These are phyloP conservation scores for Rhizoclosmatium globosum DNA, from an alignment of 192 early-diverging fungal species.

Conservation along the genomic window DNA sequence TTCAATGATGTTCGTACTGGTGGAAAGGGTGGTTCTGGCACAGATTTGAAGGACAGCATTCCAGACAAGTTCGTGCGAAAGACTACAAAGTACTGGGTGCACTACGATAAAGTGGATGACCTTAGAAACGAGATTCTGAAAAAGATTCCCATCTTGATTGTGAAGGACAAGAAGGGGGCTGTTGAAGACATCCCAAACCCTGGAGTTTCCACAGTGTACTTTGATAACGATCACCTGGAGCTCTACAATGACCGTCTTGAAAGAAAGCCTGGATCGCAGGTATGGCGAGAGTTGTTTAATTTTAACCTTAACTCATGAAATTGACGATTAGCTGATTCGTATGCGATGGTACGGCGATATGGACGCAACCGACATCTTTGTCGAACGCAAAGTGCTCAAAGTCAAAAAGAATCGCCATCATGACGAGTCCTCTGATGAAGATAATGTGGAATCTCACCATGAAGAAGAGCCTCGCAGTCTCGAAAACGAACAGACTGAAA, in stretches of 20 bases:
- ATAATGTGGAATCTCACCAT: not conserved
- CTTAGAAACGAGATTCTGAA: constrained; percentile 35
- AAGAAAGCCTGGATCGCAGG: constrained; percentile 86
- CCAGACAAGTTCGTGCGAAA: constrained; percentile 79
- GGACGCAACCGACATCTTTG: constrained; percentile 84
- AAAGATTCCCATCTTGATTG: constrained; percentile 38
- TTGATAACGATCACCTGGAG: constrained; percentile 90
- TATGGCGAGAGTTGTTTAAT: constrained; percentile 22
- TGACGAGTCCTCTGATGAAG: constrained; percentile 2
- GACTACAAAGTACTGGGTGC: constrained; percentile 96
- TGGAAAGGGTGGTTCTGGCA: constrained; percentile 35
- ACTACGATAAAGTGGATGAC: constrained; percentile 60
- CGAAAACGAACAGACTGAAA: constrained; percentile 67
- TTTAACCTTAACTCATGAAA: not conserved
- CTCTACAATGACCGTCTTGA: constrained; percentile 89
- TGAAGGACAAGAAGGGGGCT: constrained; percentile 30
- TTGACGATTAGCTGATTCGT: constrained; percentile 64
- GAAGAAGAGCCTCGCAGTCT: constrained; percentile 16
- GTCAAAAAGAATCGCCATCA: constrained; percentile 1
- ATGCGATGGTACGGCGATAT: constrained; percentile 95
- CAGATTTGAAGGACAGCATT: constrained; percentile 40
- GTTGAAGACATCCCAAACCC: constrained; percentile 69
- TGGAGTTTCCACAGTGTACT: constrained; percentile 92
- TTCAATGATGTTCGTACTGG: constrained; percentile 59
- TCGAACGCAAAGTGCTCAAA: constrained; percentile 84